Evolutionary conservation across 169 alveolate genomes (phyloP).

Genomic region (Eimeria praecox): DNA sequence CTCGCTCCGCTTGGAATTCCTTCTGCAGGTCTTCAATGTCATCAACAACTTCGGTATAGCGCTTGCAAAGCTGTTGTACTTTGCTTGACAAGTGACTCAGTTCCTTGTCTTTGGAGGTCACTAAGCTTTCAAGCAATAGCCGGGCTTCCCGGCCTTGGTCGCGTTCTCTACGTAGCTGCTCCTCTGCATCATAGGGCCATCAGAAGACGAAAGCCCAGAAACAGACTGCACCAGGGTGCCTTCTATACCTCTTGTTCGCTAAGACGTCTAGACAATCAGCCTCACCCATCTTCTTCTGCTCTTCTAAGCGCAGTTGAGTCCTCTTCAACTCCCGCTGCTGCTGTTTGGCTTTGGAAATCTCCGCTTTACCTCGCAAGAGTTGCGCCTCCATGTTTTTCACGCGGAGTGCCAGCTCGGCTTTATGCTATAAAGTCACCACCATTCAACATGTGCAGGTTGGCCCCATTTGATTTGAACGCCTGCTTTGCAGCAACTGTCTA

Average conservation of each 20-base stretch:
- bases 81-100: constrained; percentile 62
- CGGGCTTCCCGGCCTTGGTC: constrained; percentile 60
- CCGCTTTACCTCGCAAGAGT: constrained; percentile 87
- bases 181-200: constrained; percentile 39
- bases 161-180: constrained; percentile 63
- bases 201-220: background rate
- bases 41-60: constrained; percentile 85
- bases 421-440: constrained; percentile 79
- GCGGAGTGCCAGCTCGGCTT: constrained; percentile 88
- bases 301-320: constrained; percentile 87
- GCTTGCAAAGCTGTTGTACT: constrained; percentile 85
- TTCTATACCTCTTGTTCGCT: background rate
- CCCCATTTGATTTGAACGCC: background rate
- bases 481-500: background rate
- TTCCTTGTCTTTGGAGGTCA: constrained; percentile 81
- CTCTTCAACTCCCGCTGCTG: constrained; percentile 89
- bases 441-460: background rate
- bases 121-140: constrained; percentile 55
- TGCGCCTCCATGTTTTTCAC: constrained; percentile 91
- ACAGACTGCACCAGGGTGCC: background rate
- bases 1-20: constrained; percentile 89
- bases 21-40: constrained; percentile 89
- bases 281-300: constrained; percentile 83
- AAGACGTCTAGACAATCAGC: background rate
- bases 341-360: constrained; percentile 67